A percentile compares a stretch with the other conserved stretches of the same genome.
Conservation (phyloP, 2,329 filamentous ascomycete genomes). For the Fusarium coffeatum region DNA sequence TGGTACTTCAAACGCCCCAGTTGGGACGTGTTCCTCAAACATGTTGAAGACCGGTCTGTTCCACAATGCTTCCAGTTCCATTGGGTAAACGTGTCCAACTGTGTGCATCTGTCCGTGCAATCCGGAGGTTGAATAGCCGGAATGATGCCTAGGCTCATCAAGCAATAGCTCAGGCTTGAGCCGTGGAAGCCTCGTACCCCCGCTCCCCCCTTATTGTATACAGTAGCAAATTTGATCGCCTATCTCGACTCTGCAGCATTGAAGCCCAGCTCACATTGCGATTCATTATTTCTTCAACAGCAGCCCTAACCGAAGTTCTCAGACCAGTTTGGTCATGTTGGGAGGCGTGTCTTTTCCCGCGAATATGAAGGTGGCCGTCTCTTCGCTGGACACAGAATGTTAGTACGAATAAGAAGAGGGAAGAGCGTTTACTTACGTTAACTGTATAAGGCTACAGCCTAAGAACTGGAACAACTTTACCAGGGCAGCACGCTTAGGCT, state of each 20-base stretch:
- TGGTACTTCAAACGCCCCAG: neutral
- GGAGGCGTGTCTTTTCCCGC: neutral
- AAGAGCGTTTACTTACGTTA: neutral
- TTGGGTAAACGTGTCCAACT: neutral
- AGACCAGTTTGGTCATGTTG: neutral
- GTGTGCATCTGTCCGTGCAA: neutral
- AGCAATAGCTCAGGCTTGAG: neutral
- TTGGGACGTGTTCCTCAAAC: neutral
- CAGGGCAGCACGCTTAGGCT: neutral
- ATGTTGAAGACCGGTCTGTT: neutral
- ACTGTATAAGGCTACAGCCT: neutral
- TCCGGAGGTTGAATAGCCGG: neutral
- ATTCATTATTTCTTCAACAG: neutral
- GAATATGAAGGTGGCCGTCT: neutral
- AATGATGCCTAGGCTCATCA: neutral
- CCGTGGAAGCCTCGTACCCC: neutral
- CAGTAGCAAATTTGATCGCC: neutral
- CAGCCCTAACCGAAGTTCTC: neutral
- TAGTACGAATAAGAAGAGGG: fast-evolving
- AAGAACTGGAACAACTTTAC: neutral
- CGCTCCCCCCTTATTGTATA: neutral
- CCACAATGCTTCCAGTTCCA: neutral
- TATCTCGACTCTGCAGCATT: neutral
- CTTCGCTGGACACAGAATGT: fast-evolving
- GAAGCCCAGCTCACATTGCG: neutral